Base-by-base conservation (phyloP, 495 filamentous ascomycete species). In the Clohesyomyces aquaticus region DNA sequence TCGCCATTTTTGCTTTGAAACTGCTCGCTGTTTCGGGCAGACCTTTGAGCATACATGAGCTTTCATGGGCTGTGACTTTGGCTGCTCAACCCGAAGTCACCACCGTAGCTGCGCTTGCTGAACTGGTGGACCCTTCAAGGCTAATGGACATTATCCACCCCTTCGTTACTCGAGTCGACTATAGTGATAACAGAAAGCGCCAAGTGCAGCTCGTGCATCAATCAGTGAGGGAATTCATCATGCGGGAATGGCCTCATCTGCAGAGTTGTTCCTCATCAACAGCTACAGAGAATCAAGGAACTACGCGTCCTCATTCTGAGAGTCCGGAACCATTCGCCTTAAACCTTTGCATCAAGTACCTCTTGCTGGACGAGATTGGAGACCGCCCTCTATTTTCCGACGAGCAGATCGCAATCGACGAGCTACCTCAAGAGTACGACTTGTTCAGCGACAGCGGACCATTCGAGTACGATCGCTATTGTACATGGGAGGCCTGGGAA, bases 401-500 rank as follows among this genome's bases (percentile, higher is more conserved):
- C 1, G 55, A 58, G 41, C 55, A 58, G 22, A 46, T 48, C 22
- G 55, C 55, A 58, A 58, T 58, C 41, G 41, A 48, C 2, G 55
- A 48, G 55, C 25, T 58, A 28, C 55, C 55, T 27, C 55, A 58
- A 48, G 55, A 48, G 4, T 3, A 3, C 19, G 41, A 58, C 55
- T n/a, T 58, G 12, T 48, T 46, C 55, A 48, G 21, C 26, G 55
- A 48, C 42, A 28, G 38, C 1, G 42, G 29, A 21, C 22, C 55
- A 58, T 29, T 28, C 43, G 55, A 58, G 42, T 58, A 47, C 42
- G 55, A 58, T 58, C 55, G 41, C 10, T 58, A 46, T 58, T 46
- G 55, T 28, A 58, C 55, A 46, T 48, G 55, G 55, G 55, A 58
- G 41, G 19, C 55, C 18, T 58, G 41, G 55, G 55, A 58, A 58